Percentiles rank a stretch among this genome's conserved stretches.
Evolutionary conservation across 345 rosid species (phyloP).

Genomic region (Dipteronia dyeriana): DNA sequence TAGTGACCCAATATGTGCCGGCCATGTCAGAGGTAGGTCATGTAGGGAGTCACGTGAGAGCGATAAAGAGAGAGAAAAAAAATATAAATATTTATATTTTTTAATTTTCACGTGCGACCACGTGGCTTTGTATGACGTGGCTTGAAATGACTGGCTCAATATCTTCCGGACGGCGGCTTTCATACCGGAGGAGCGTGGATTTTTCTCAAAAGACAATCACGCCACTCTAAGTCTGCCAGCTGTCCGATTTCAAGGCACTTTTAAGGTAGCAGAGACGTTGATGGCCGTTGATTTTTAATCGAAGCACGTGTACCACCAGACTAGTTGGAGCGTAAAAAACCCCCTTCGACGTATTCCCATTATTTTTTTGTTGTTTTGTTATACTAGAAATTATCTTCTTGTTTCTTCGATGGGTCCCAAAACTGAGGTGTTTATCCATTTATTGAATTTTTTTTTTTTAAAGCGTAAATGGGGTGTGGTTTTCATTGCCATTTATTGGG

Average conservation of each 20-base stretch:
- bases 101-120: slow-evolving; percentile 20
- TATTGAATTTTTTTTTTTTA: background rate
- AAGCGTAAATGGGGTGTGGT: background rate
- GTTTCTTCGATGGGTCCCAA: background rate
- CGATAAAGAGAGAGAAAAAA: background rate
- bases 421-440: background rate
- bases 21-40: slow-evolving; percentile 36
- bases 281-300: background rate
- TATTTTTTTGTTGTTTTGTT: background rate
- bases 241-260: background rate
- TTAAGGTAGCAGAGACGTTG: background rate
- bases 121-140: slow-evolving; percentile 23
- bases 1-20: slow-evolving; percentile 23
- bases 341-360: background rate
- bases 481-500: background rate
- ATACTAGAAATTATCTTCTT: background rate
- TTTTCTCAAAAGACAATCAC: background rate
- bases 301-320: background rate
- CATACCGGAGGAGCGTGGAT: background rate
- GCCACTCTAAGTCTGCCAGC: slow-evolving; percentile 10
- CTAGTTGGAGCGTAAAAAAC: background rate
- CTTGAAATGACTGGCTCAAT: slow-evolving; percentile 2
- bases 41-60: slow-evolving; percentile 33
- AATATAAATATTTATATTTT: too few species aligned
- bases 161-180: background rate